phyloP scores from a whole-genome alignment of 192 early-diverging fungal genomes.

The Podila horticola region DNA sequence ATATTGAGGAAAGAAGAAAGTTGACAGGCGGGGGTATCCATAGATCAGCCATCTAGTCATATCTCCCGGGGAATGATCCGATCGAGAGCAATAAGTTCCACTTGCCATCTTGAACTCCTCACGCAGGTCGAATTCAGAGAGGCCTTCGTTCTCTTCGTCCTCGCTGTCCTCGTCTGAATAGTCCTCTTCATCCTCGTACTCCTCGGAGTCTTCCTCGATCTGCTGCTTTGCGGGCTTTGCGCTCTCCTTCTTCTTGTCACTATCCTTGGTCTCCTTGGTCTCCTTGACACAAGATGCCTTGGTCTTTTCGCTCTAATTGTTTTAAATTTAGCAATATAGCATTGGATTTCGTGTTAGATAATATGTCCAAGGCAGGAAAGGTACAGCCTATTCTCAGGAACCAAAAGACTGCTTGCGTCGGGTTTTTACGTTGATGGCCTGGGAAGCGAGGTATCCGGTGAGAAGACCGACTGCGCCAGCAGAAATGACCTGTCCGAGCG shows the following conservation, averaged over 20 bases:
- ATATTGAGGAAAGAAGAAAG: too few relatives aligned
- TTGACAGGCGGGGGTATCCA: too few relatives aligned
- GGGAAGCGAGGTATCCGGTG: constrained; percentile 34
- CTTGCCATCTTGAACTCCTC: constrained; percentile 48
- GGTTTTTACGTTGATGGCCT: constrained; percentile 13
- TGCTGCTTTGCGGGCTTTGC: background rate
- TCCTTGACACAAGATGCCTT: background rate
- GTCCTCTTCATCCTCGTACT: constrained; percentile 17
- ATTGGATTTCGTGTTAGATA: background rate
- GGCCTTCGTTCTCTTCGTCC: constrained; percentile 36
- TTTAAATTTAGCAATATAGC: background rate
- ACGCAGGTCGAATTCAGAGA: constrained; percentile 25
- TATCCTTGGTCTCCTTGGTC: constrained; percentile 12
- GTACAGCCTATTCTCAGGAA: background rate
- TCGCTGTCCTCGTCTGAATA: constrained; percentile 37
- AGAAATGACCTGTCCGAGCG: constrained; percentile 40
- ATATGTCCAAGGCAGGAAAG: background rate
- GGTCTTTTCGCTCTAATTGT: background rate
- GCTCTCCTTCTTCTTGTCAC: background rate
- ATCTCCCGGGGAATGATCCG: too few relatives aligned
- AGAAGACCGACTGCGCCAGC: constrained; percentile 39
- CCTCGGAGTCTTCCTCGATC: constrained; percentile 42
- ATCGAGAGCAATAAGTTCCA: background rate
- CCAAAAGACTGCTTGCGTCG: background rate
- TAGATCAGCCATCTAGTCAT: too few relatives aligned